phyloP scores from a whole-genome alignment of 2,329 filamentous ascomycete genomes.

The Cordyceps cateniannulata region DNA sequence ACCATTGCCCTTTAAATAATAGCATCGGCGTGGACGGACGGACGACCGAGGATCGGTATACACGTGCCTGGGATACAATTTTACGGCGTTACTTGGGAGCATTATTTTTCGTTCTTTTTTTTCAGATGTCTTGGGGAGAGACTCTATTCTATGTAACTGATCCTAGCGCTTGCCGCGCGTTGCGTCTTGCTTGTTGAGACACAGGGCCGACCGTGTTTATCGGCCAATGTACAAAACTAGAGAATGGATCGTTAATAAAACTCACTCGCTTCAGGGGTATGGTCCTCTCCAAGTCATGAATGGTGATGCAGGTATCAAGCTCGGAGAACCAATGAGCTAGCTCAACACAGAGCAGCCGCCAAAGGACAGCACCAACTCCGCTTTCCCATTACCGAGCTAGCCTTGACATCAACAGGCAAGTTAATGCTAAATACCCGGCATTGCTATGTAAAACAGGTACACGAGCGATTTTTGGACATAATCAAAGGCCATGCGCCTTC shows the following conservation, averaged over 20 bases:
- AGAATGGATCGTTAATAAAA: neutral
- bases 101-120: neutral
- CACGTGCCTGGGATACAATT: neutral
- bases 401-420: neutral
- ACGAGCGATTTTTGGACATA: neutral
- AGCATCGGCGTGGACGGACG: conserved; percentile 23
- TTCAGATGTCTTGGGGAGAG: neutral
- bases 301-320: neutral
- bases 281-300: neutral
- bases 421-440: neutral
- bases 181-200: neutral
- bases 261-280: neutral
- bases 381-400: neutral
- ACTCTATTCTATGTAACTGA: neutral
- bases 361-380: neutral
- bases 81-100: conserved; percentile 9
- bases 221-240: neutral
- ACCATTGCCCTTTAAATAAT: conserved; percentile 63
- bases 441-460: neutral
- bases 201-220: neutral
- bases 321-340: neutral
- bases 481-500: conserved; percentile 7
- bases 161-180: neutral
- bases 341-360: neutral
- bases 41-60: neutral